phyloP scores from a whole-genome alignment of 192 early-diverging fungal genomes.

The Coemansia sp. region DNA sequence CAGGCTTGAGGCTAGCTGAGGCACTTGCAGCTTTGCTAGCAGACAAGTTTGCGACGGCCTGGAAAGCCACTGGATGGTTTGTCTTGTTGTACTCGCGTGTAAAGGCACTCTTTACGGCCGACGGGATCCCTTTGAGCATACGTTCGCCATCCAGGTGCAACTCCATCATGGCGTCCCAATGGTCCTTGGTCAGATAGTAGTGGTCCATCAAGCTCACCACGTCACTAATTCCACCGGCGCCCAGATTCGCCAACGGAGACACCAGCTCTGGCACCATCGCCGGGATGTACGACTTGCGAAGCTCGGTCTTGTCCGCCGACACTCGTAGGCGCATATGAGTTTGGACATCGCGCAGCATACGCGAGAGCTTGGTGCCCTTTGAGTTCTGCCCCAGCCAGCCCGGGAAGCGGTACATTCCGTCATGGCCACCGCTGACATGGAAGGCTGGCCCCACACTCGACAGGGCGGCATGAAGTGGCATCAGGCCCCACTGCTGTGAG shows the following conservation, averaged over 20 bases:
- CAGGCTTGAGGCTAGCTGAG: slow-evolving; percentile 18
- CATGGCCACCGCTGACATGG: slow-evolving; percentile 69
- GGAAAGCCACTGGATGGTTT: slow-evolving; percentile 37
- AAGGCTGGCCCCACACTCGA: slow-evolving; percentile 86
- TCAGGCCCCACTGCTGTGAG: slow-evolving; percentile 86
- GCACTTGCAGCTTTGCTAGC: slow-evolving; percentile 19
- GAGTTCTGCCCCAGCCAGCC: slow-evolving; percentile 93
- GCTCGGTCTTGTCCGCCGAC: slow-evolving; percentile 81
- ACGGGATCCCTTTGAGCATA: slow-evolving; percentile 58
- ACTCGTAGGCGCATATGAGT: slow-evolving; percentile 79
- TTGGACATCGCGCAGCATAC: slow-evolving; percentile 83
- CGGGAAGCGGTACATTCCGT: slow-evolving; percentile 40
- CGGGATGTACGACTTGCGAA: slow-evolving; percentile 86
- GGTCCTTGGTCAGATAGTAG: slow-evolving; percentile 88
- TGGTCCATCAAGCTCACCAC: slow-evolving; percentile 89
- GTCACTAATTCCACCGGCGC: slow-evolving; percentile 60
- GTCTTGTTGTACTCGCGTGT: slow-evolving; percentile 66
- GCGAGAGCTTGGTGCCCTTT: slow-evolving; percentile 66
- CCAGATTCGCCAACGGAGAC: slow-evolving; percentile 32
- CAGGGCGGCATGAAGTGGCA: slow-evolving; percentile 83
- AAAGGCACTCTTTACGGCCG: slow-evolving; percentile 73
- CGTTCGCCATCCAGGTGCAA: slow-evolving; percentile 64
- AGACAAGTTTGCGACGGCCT: slow-evolving; percentile 10
- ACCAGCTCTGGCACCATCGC: slow-evolving; percentile 47
- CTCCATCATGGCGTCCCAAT: slow-evolving; percentile 85